phyloP scores from a whole-genome alignment of 345 rosid genomes.

The Firmiana major region DNA sequence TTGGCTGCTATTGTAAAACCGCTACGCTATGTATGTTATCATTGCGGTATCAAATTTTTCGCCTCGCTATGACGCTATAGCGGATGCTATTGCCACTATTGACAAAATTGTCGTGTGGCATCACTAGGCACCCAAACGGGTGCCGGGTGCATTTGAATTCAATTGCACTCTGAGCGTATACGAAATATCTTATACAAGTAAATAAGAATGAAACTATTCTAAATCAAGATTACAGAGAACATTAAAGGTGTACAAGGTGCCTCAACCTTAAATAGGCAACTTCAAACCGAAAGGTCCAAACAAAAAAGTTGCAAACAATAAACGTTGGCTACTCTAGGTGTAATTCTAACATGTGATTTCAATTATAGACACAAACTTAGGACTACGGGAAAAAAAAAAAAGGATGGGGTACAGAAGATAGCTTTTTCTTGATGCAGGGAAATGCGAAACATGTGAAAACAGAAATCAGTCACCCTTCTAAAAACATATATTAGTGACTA shows the following conservation, averaged over 20 bases:
- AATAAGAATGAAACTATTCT: not conserved
- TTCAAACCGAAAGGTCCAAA: not conserved
- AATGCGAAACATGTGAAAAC: not conserved
- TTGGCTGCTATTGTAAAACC: no score
- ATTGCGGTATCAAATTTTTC: no score
- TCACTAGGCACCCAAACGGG: no score
- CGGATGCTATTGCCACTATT: no score
- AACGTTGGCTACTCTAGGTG: not conserved
- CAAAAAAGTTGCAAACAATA: not conserved
- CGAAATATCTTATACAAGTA: not conserved
- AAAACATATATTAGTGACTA: not conserved
- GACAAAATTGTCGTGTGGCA: no score
- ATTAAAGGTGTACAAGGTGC: not conserved
- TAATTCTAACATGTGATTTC: not conserved
- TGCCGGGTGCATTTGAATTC: no score
- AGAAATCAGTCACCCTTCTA: not conserved
- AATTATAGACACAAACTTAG: not conserved
- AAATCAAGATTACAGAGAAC: not conserved
- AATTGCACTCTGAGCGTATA: no score
- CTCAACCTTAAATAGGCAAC: not conserved
- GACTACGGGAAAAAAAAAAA: not conserved
- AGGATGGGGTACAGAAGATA: not conserved
- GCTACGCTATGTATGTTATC: no score
- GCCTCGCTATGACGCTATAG: no score
- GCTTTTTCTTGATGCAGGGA: not conserved